These are phyloP conservation scores for Tremella mesenterica DNA, from an alignment of 768 basidiomycete species.

Conservation along the genomic window DNA sequence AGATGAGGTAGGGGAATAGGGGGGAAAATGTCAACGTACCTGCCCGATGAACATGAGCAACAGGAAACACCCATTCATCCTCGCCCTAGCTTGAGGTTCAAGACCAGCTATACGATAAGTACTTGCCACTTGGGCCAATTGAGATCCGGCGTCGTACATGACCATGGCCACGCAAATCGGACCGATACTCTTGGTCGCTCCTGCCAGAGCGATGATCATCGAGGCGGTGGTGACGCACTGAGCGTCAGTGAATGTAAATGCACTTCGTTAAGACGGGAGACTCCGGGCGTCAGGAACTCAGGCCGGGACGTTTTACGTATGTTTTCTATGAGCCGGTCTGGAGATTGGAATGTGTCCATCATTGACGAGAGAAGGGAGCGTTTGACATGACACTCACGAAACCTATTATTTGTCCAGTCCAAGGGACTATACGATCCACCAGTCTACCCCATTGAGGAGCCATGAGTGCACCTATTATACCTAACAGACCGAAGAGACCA, in stretches of 20 bases:
- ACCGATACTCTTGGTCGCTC: conserved; percentile 60
- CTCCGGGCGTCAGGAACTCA: no score
- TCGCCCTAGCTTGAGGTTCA: conserved; percentile 53
- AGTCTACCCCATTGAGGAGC: conserved; percentile 62
- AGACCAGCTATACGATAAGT: conserved; percentile 52
- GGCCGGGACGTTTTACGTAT: no score
- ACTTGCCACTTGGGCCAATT: conserved; percentile 62
- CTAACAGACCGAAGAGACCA: conserved; percentile 66
- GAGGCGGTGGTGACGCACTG: conserved; percentile 16
- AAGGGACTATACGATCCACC: conserved; percentile 65
- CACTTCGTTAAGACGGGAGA: no score
- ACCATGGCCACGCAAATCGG: conserved; percentile 64
- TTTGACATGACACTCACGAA: no score
- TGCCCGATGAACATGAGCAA: conserved; percentile 70
- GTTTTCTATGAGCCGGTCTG: no score
- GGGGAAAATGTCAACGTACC: no score
- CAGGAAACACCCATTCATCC: conserved; percentile 68
- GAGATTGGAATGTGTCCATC: no score
- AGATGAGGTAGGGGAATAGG: background rate
- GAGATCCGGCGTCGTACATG: conserved; percentile 62
- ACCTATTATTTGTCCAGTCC: conserved; percentile 63
- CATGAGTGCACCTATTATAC: conserved; percentile 54
- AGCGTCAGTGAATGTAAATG: no score
- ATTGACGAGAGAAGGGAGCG: no score
- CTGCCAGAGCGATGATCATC: conserved; percentile 55